These are phyloP conservation scores for Durotheca rogersii DNA, from an alignment of 495 filamentous ascomycete species.

Conservation along the genomic window DNA sequence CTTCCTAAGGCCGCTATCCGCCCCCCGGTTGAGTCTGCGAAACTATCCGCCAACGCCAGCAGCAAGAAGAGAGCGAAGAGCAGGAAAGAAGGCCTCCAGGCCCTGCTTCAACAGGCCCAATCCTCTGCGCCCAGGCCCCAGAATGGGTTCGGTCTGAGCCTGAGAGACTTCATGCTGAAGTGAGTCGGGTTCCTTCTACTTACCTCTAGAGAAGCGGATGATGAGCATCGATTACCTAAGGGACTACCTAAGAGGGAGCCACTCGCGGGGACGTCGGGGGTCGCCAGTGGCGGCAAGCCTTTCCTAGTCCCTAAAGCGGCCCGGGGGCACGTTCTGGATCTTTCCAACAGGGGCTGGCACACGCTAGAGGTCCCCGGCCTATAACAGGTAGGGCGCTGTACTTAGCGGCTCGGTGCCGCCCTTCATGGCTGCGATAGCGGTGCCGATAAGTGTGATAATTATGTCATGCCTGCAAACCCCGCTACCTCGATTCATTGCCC, in stretches of 20 bases:
- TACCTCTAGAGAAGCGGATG: no score
- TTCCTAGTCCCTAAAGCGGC: no score
- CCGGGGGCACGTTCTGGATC: conserved; percentile 15
- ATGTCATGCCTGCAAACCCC: conserved; percentile 32
- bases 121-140: conserved; percentile 34
- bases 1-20: neutral
- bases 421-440: conserved; percentile 16
- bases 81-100: conserved; percentile 55
- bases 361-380: conserved; percentile 22
- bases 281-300: no score
- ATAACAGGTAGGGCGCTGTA: no score
- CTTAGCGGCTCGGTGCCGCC: no score
- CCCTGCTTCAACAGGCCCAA: conserved; percentile 48
- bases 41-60: conserved; percentile 43
- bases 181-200: no score
- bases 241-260: no score
- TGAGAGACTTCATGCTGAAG: conserved; percentile 55
- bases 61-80: conserved; percentile 57
- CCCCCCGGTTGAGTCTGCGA: conserved; percentile 8
- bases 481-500: conserved; percentile 30
- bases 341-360: conserved; percentile 22
- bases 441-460: conserved; percentile 9
- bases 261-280: no score
- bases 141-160: conserved; percentile 48
- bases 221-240: no score